phyloP scores from a whole-genome alignment of 192 early-diverging fungal genomes.

The Allomyces arbusculus region DNA sequence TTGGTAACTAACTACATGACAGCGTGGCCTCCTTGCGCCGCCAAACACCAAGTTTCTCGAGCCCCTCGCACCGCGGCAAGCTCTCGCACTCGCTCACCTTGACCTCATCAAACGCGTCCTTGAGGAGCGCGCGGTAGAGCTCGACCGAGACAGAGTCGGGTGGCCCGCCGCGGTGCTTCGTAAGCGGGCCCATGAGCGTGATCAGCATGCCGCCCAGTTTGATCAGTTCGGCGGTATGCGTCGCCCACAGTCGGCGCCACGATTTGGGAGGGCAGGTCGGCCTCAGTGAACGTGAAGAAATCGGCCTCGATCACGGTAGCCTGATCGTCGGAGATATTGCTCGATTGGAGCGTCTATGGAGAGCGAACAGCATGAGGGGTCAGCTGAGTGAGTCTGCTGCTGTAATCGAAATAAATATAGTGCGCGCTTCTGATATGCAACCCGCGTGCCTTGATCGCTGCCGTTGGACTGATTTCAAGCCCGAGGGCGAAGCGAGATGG shows the following conservation, averaged over 20 bases:
- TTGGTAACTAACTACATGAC: too few species aligned
- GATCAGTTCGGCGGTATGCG: constrained; percentile 40
- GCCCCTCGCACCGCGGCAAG: too few species aligned
- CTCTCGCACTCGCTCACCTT: too few species aligned
- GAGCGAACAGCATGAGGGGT: not conserved
- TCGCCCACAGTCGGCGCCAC: constrained; percentile 41
- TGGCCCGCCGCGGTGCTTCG: constrained; percentile 39
- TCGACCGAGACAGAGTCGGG: constrained; percentile 45
- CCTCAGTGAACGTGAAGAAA: constrained; percentile 40
- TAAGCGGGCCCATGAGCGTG: constrained; percentile 57
- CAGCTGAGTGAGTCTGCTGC: not conserved
- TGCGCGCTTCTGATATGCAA: not conserved
- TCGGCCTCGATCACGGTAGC: constrained; percentile 35
- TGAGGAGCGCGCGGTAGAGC: constrained; percentile 24
- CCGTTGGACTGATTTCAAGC: constrained; percentile 43
- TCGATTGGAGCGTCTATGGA: constrained; percentile 5
- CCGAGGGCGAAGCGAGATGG: constrained; percentile 36
- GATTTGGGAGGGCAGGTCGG: not conserved
- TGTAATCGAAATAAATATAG: not conserved
- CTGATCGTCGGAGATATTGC: constrained; percentile 12
- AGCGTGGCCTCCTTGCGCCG: too few species aligned
- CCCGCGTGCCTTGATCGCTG: constrained; percentile 26
- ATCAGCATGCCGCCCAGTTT: constrained; percentile 44
- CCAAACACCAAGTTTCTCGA: too few species aligned
- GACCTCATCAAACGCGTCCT: too few species aligned